These are phyloP conservation scores for Pythium angustatum DNA, from an alignment of 352 stramenopile species.

Conservation along the genomic window DNA sequence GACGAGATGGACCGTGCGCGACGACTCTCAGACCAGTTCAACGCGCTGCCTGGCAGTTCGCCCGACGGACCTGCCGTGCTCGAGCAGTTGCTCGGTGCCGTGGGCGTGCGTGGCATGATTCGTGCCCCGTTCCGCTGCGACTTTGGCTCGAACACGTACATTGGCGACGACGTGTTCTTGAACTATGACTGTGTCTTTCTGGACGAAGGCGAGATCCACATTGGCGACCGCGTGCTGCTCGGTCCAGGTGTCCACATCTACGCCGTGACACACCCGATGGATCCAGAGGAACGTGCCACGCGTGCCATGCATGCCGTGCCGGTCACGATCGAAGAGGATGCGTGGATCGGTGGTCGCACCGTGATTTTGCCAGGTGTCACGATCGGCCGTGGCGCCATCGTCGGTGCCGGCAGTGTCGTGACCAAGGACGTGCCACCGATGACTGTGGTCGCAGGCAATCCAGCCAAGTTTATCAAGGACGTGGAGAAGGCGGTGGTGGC, in stretches of 20 bases:
- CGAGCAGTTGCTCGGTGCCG: constrained; percentile 41
- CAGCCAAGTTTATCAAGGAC: constrained; percentile 79
- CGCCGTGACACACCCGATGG: constrained; percentile 77
- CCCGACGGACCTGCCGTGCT: constrained; percentile 31
- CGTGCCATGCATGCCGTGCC: constrained; percentile 61
- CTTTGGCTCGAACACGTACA: constrained; percentile 84
- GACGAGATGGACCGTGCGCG: constrained; percentile 31
- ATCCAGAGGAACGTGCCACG: constrained; percentile 40
- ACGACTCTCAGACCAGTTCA: constrained; percentile 41
- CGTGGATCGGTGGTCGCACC: constrained; percentile 83
- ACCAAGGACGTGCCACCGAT: constrained; percentile 77
- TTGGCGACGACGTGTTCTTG: constrained; percentile 80
- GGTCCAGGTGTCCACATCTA: constrained; percentile 79
- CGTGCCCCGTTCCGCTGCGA: constrained; percentile 83
- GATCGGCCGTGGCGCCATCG: constrained; percentile 62
- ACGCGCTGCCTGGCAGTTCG: constrained; percentile 31
- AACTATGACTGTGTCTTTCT: constrained; percentile 90
- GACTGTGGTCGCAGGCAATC: constrained; percentile 70
- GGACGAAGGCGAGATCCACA: constrained; percentile 76
- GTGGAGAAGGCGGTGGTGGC: too few relatives aligned
- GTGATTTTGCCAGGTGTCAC: constrained; percentile 70
- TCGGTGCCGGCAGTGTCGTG: constrained; percentile 82
- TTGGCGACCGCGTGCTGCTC: constrained; percentile 74
- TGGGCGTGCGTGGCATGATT: constrained; percentile 61
- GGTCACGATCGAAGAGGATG: constrained; percentile 80